Evolutionary conservation across 2,329 filamentous ascomycete species (phyloP), one percentile per base, ranked within the genome.

Genomic region (Diaporthe aspalathi): DNA sequence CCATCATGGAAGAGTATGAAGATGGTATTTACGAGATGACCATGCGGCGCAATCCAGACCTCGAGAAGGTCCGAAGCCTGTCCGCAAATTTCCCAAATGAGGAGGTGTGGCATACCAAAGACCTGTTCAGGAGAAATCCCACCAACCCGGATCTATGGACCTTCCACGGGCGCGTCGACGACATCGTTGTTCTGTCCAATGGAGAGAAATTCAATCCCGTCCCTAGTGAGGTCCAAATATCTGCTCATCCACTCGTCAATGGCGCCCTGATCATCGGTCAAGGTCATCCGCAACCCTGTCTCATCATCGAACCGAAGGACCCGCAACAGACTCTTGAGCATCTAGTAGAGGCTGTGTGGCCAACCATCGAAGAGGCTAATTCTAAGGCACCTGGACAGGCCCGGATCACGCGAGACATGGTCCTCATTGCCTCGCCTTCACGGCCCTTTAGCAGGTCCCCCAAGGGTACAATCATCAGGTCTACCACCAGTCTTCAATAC

Each of bases 91-190:
- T 75, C 24, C 75, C 74, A 2, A 50, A 75, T n/a, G 60, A 74
- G 16, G 70, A 74, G 35, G 69, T 73, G 2, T 76, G 74, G 72
- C 73, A 70, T 29, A 74, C 75, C 1, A 73, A 70, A 22, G 75
- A 76, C 22, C 70, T 94, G 92, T 85, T 94, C 38, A 50, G 9
- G 1, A 40, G 22, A 2, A 57, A 65, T n/a, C 49, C 65, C 2
- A 47, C 56, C 29, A 68, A 71, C 5, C n/a, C 49, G 5, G 38
- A n/a, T 40, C 32, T 68, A 20, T 71, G 70, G 70, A 56, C 17
- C 4, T 71, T 71, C 24, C 65, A 68, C 53, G 65, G 70, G 2
- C 70, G 70, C 16, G 27, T 65, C 17, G 70, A 71, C n/a, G 70
- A 71, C 9, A 65, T 71, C 9, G 38, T 71, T 9, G 65, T 71